phyloP scores from a whole-genome alignment of 1,284 basidiomycete species.

The Sanghuangporus baumii region DNA sequence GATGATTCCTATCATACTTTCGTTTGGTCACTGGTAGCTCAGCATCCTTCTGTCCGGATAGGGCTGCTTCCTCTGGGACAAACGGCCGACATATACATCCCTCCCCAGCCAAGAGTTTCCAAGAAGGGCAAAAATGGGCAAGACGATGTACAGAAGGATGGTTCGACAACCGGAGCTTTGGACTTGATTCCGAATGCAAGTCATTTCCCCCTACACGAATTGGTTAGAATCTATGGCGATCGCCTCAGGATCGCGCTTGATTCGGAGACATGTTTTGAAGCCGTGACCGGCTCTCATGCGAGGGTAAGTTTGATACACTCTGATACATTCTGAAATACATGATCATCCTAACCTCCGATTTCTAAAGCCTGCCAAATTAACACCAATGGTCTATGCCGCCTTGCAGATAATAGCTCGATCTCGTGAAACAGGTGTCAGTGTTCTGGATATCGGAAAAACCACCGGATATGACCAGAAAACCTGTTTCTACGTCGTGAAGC shows the following conservation, averaged over 20 bases:
- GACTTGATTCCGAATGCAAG: constrained; percentile 49
- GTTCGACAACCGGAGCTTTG: constrained; percentile 37
- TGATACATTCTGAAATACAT: constrained; percentile 10
- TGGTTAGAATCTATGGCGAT: constrained; percentile 52
- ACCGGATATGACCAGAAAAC: constrained; percentile 89
- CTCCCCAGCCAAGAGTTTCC: constrained; percentile 61
- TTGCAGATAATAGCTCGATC: constrained; percentile 83
- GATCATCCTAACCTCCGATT: constrained; percentile 1
- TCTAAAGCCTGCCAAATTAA: constrained; percentile 66
- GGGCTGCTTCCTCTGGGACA: constrained; percentile 56
- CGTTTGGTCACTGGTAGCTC: constrained; percentile 72
- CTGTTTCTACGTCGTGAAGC: constrained; percentile 78
- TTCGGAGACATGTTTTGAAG: constrained; percentile 65
- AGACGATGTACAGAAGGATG: constrained; percentile 38
- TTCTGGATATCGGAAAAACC: constrained; percentile 69
- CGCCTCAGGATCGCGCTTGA: constrained; percentile 70
- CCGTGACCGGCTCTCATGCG: constrained; percentile 80
- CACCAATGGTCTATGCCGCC: constrained; percentile 78
- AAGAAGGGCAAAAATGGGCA: constrained; percentile 56
- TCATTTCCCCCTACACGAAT: constrained; percentile 44
- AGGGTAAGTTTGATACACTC: constrained; percentile 36
- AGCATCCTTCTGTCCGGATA: constrained; percentile 65
- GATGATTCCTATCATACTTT: constrained; percentile 77
- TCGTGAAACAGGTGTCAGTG: constrained; percentile 70
- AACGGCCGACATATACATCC: constrained; percentile 64